These are phyloP conservation scores for Zea luxurians DNA, from an alignment of 176 grass and related monocot species.

Conservation along the genomic window DNA sequence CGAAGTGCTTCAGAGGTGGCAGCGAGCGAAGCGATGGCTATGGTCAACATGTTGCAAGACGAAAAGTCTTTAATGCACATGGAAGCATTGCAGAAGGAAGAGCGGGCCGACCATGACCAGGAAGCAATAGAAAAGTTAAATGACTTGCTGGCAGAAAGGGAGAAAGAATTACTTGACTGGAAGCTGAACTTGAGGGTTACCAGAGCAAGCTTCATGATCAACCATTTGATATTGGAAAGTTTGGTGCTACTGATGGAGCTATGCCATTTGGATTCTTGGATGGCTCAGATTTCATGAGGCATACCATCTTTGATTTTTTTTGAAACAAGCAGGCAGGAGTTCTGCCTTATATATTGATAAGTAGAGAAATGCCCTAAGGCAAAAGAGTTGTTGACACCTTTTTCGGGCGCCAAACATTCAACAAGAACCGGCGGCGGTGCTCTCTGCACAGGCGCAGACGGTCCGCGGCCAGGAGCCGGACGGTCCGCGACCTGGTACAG, in stretches of 20 bases:
- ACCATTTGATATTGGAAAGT: slow-evolving; percentile 34
- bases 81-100: slow-evolving; percentile 95
- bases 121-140: slow-evolving; percentile 81
- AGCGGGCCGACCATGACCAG: slow-evolving; percentile 87
- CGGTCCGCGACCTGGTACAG: too few relatives aligned
- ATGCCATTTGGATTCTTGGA: slow-evolving; percentile 32
- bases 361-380: too few relatives aligned
- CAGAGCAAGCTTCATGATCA: slow-evolving; percentile 23
- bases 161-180: slow-evolving; percentile 87
- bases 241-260: slow-evolving; percentile 27
- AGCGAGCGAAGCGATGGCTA: slow-evolving; percentile 86
- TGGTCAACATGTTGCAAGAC: slow-evolving; percentile 94
- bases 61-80: slow-evolving; percentile 90
- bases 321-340: too few relatives aligned
- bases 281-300: slow-evolving; percentile 41
- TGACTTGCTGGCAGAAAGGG: slow-evolving; percentile 84
- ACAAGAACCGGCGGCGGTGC: too few relatives aligned
- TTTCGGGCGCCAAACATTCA: too few relatives aligned
- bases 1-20: slow-evolving; percentile 81
- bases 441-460: too few relatives aligned
- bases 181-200: slow-evolving; percentile 62
- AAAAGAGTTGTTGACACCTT: too few relatives aligned
- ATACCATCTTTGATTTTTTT: slow-evolving; percentile 57
- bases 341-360: too few relatives aligned
- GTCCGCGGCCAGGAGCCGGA: too few relatives aligned